Base-by-base conservation (phyloP, 2,329 filamentous ascomycete genomes). In the Cladorrhinum sp. region DNA sequence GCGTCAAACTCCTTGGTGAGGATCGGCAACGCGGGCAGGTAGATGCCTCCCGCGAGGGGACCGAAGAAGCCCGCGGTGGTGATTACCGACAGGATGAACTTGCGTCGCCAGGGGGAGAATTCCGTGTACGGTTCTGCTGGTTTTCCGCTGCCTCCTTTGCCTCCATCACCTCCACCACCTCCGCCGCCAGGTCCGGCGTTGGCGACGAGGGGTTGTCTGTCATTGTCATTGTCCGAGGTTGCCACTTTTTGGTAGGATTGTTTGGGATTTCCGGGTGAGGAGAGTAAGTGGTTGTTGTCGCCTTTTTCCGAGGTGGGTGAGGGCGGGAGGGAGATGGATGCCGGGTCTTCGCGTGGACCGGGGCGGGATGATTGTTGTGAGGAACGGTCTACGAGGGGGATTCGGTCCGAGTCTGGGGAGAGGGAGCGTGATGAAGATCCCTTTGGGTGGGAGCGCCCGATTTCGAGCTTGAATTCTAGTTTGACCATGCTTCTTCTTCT, bases 11-110 rank as follows among this genome's bases (percentile, higher is more conserved):
- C 62, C 1, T 39, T 51, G 46, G 61, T 59, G 9, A 64, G 21
- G 18, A 61, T 56, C 18, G 62, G 62, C 21, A 64, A 24, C 3
- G 62, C 62, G n/a, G 62, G 62, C 4, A 64, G 56, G 28, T 64
- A 64, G 23, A 64, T 64, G 0, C 62, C 62, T 8, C 62, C 62
- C 7, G 62, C 62, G 12, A 64, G 23, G 1, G 62, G 62, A 2
- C 62, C 62, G 20, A 64, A 64, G 36, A 64, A 64, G 2, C 62
- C 62, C 9, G 62, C 62, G 6, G 61, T 56, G 1, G 62, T 64
- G 6, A 64, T 57, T 16, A 61, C 59, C 2, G n/a, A 33, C 23
- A 64, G 48, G 16, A 64, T 64, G 23, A 64, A 64, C 8, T 60
- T 60, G 4, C 59, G 59, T 9, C 57, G 28, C 48, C 53, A 57